Evolutionary conservation across 139 green algal genomes (phyloP).

Genomic region (Tetraselmis chui): DNA sequence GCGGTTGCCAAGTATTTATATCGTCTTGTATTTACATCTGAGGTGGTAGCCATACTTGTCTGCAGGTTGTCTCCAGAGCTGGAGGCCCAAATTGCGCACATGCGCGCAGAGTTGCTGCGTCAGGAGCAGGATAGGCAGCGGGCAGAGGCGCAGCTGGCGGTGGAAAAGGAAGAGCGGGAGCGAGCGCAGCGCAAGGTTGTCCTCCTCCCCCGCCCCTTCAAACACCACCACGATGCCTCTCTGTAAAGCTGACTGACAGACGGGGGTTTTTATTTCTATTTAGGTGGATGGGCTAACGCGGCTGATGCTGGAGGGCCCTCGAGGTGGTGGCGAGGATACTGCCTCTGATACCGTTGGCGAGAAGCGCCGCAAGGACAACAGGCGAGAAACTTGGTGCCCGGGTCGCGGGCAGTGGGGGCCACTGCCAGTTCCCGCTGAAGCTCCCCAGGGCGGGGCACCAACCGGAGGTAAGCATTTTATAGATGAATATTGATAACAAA

Average conservation of each 20-base stretch:
- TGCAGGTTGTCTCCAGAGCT: conserved; percentile 27
- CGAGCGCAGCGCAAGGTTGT: conserved; percentile 68
- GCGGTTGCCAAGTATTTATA: too few species aligned
- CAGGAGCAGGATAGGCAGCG: conserved; percentile 69
- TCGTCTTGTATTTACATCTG: too few species aligned
- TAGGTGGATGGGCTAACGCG: conserved; percentile 40
- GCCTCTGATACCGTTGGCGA: neutral
- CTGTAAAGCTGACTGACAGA: neutral
- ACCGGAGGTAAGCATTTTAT: too few species aligned
- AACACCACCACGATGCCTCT: too few species aligned
- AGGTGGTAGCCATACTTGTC: too few species aligned
- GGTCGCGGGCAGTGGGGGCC: conserved; percentile 14
- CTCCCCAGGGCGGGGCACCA: too few species aligned
- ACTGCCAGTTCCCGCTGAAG: neutral
- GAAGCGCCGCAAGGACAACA: conserved; percentile 26
- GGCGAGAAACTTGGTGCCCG: conserved; percentile 43
- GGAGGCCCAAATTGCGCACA: conserved; percentile 51
- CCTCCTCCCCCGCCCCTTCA: too few species aligned
- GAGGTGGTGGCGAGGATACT: conserved; percentile 7
- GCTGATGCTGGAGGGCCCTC: conserved; percentile 30
- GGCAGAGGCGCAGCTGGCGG: conserved; percentile 56
- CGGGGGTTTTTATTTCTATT: neutral
- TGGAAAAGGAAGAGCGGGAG: conserved; percentile 68
- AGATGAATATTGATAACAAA: too few species aligned
- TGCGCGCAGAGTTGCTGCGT: conserved; percentile 61